Base-by-base conservation (phyloP, 345 rosid genomes). In the Populus euphratica region DNA sequence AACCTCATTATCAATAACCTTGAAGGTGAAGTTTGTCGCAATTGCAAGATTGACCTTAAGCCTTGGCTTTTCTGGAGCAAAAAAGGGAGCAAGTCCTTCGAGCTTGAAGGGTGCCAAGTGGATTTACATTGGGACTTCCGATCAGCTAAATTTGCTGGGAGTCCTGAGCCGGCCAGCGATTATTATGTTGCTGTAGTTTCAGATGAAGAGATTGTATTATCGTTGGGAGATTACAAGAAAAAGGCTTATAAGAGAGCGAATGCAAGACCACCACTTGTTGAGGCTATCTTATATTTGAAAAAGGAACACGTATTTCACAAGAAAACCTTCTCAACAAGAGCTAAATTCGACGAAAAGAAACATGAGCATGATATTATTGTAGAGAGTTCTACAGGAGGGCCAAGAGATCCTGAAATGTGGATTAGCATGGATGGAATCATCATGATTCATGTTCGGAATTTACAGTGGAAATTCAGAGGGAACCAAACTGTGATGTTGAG, bases 401-500 rank as follows among this genome's bases (percentile, higher is more conserved):
- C 89, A 1, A 88, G 86, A 77, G 91, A 92, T 27, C 98, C 97
- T 0, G 98, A 92, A 73, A 90, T 96, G 97, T 96, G 97, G 98
- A 89, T 96, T 74, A 94, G 97, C 86, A 87, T 96, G 68, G 97
- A 94, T 18, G 98, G 98, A 61, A 81, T 78, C 35, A 93, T 89
- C 73, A 68, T 91, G 82, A 78, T 96, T 18, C 97, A 96, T 20
- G 89, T 96, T 6, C 90, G 78, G 85, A 96, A 92, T 76, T 73
- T 96, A 83, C 97, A 96, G 63, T 96, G 98, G 99, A 94, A 92
- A 71, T 96, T 96, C 80, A 87, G 99, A 23, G 99, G 98, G 69
- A 95, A 95, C 81, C 91, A 94, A 77, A 92, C 92, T n/a, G 94
- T 96, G 69, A 5, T 89, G 80, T 91, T 92, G 10, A 93, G 91